These are phyloP conservation scores for Phoma sp. DNA, from an alignment of 2,329 filamentous ascomycete genomes.

Conservation along the genomic window DNA sequence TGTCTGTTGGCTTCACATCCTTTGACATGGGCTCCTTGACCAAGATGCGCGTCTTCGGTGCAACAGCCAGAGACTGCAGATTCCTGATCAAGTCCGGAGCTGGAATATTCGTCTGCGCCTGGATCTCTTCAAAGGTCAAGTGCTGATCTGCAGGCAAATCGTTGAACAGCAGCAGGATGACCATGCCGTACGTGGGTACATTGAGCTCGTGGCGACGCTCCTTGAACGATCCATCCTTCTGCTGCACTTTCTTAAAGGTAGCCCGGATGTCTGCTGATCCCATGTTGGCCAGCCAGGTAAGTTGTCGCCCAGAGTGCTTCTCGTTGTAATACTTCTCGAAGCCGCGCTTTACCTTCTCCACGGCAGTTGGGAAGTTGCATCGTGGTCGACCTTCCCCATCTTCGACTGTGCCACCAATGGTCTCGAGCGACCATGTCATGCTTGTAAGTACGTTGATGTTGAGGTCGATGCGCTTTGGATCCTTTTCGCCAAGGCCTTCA, in stretches of 20 bases:
- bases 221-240: slow-evolving; percentile 70
- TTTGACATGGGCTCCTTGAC: slow-evolving; percentile 82
- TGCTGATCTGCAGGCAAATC: slow-evolving; percentile 64
- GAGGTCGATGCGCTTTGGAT: slow-evolving; percentile 75
- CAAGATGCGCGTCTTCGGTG: slow-evolving; percentile 82
- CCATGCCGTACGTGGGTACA: slow-evolving; percentile 90
- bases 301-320: slow-evolving; percentile 84
- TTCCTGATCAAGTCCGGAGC: slow-evolving; percentile 75
- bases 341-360: slow-evolving; percentile 78
- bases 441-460: slow-evolving; percentile 86
- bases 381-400: slow-evolving; percentile 57
- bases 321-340: slow-evolving; percentile 89
- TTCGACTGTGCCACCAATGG: slow-evolving; percentile 70
- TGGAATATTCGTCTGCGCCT: slow-evolving; percentile 81
- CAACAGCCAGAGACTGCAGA: slow-evolving; percentile 81
- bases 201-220: slow-evolving; percentile 87
- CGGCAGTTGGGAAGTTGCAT: slow-evolving; percentile 77
- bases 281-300: slow-evolving; percentile 81
- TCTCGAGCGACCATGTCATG: slow-evolving; percentile 93
- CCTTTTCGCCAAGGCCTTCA: slow-evolving; percentile 62
- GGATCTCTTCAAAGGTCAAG: slow-evolving; percentile 77
- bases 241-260: slow-evolving; percentile 73
- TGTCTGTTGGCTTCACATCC: slow-evolving; percentile 76
- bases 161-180: slow-evolving; percentile 90
- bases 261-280: slow-evolving; percentile 89